phyloP scores from a whole-genome alignment of 768 basidiomycete species.

The Sistotremastrum suecicum region DNA sequence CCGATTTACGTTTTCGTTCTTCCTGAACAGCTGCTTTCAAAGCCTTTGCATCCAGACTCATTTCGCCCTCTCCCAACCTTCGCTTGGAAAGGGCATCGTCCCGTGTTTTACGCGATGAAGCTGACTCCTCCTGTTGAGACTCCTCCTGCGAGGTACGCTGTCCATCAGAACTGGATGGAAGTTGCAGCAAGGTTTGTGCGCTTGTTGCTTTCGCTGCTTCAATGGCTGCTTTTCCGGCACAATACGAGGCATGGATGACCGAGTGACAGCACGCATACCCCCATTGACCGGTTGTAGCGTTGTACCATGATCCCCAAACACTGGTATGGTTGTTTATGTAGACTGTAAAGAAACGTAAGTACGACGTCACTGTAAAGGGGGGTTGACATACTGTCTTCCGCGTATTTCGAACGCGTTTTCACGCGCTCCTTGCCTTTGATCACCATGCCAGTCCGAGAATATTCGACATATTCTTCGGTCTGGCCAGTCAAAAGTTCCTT shows the following conservation, averaged over 20 bases:
- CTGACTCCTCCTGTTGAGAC: slow-evolving; percentile 13
- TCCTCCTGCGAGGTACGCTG: background rate
- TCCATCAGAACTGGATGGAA: too few species aligned
- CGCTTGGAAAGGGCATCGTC: slow-evolving; percentile 70
- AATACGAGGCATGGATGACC: slow-evolving; percentile 73
- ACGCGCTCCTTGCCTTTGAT: slow-evolving; percentile 85
- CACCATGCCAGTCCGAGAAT: slow-evolving; percentile 81
- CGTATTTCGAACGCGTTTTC: slow-evolving; percentile 83
- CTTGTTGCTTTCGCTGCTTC: slow-evolving; percentile 64
- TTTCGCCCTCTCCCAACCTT: slow-evolving; percentile 67
- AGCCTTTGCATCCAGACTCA: slow-evolving; percentile 58
- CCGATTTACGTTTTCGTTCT: slow-evolving; percentile 65
- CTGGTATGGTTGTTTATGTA: slow-evolving; percentile 85
- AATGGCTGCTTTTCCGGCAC: slow-evolving; percentile 77
- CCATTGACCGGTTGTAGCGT: slow-evolving; percentile 56
- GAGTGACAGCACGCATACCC: slow-evolving; percentile 96
- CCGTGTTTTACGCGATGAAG: slow-evolving; percentile 19
- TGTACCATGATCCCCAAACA: slow-evolving; percentile 98
- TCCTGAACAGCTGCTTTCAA: slow-evolving; percentile 59
- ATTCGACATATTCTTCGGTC: slow-evolving; percentile 96
- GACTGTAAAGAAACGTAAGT: slow-evolving; percentile 30
- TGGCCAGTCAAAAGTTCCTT: slow-evolving; percentile 89
- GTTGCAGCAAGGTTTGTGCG: slow-evolving; percentile 42
- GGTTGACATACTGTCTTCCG: slow-evolving; percentile 72
- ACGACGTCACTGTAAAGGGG: slow-evolving; percentile 2